Conservation (phyloP, 1,284 basidiomycete species). For the Fomitopsis betulina region DNA sequence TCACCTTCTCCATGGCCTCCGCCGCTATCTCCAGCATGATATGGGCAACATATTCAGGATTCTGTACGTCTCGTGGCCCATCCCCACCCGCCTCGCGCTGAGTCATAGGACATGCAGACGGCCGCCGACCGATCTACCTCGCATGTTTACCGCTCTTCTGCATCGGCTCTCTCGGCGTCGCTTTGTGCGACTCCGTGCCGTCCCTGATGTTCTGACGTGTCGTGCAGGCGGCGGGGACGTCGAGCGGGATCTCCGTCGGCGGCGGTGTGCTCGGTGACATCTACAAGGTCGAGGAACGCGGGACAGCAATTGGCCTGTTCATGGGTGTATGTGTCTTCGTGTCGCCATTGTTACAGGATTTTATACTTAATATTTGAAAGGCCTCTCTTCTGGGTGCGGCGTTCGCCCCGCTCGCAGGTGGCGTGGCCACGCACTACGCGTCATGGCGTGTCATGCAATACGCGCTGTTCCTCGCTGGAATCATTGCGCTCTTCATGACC, state of each 20-base stretch:
- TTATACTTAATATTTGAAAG: slow-evolving; percentile 10
- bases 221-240: slow-evolving; percentile 58
- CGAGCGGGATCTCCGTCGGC: slow-evolving; percentile 39
- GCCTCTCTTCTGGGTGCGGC: slow-evolving; percentile 32
- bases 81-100: neutral
- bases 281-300: slow-evolving; percentile 41
- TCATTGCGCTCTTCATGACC: slow-evolving; percentile 46
- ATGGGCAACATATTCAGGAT: slow-evolving; percentile 51
- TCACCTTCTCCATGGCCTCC: slow-evolving; percentile 42
- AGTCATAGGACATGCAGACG: slow-evolving; percentile 35
- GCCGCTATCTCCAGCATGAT: slow-evolving; percentile 39
- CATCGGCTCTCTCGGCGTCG: slow-evolving; percentile 59
- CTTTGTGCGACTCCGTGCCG: slow-evolving; percentile 39
- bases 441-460: slow-evolving; percentile 72
- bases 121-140: slow-evolving; percentile 59
- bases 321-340: slow-evolving; percentile 32
- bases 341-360: neutral
- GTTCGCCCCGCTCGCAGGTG: slow-evolving; percentile 33
- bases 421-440: slow-evolving; percentile 45
- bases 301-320: slow-evolving; percentile 43
- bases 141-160: slow-evolving; percentile 56
- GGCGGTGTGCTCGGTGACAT: slow-evolving; percentile 49
- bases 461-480: slow-evolving; percentile 40
- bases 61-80: slow-evolving; percentile 34
- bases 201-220: slow-evolving; percentile 58